These are phyloP conservation scores for Cyclostephanos invisitatus DNA, from an alignment of 108 stramenopile species.

Conservation along the genomic window DNA sequence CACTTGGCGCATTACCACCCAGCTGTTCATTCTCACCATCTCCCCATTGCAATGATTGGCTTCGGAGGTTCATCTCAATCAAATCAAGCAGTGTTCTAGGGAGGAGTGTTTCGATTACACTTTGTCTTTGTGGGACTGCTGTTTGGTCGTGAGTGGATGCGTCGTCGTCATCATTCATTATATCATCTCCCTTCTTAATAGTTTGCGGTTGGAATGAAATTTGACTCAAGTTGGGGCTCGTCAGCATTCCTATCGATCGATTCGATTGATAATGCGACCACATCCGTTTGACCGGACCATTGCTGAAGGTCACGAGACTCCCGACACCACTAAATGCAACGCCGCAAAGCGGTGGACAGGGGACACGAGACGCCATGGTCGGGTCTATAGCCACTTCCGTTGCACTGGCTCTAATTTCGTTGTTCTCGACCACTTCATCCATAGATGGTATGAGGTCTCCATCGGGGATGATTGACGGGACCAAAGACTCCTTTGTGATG, in stretches of 20 bases:
- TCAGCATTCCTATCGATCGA: slow-evolving; percentile 1
- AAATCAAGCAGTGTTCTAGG: slow-evolving; percentile 58
- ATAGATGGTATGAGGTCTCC: neutral
- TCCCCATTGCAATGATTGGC: slow-evolving; percentile 80
- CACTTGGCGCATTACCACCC: slow-evolving; percentile 5
- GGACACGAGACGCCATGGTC: slow-evolving; percentile 40
- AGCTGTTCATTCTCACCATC: slow-evolving; percentile 22
- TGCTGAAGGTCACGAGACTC: slow-evolving; percentile 62
- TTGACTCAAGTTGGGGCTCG: slow-evolving; percentile 1
- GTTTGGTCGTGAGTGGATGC: neutral
- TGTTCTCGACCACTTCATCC: slow-evolving; percentile 17
- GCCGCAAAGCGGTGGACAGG: slow-evolving; percentile 80
- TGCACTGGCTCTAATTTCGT: slow-evolving; percentile 17
- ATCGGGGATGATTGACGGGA: slow-evolving; percentile 4
- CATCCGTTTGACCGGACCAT: slow-evolving; percentile 75
- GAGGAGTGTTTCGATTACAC: neutral
- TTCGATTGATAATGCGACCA: slow-evolving; percentile 62
- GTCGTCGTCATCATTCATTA: slow-evolving; percentile 10
- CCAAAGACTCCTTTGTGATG: slow-evolving; percentile 19
- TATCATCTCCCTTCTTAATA: neutral
- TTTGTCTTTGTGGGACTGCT: neutral
- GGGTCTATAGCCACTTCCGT: slow-evolving; percentile 31
- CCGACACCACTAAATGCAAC: slow-evolving; percentile 75
- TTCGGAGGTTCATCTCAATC: slow-evolving; percentile 61
- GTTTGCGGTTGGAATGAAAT: neutral